A percentile compares a stretch with the other conserved stretches of the same genome.
Evolutionary conservation across 768 basidiomycete genomes (phyloP).

Genomic region (Lactarius sanguifluus): DNA sequence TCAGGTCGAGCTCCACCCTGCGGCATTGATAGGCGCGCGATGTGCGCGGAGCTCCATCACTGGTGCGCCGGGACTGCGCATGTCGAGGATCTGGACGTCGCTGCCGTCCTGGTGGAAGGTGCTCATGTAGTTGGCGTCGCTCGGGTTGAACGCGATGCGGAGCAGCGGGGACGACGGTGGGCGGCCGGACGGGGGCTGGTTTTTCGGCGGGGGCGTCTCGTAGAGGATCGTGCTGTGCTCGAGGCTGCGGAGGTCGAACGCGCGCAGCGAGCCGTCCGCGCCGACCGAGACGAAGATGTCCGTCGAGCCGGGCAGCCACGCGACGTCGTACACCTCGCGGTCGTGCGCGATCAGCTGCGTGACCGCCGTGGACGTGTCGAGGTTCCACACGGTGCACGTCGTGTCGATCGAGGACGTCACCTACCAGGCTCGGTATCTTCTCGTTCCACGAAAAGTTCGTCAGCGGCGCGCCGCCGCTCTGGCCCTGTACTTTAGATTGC

Average conservation of each 20-base stretch:
- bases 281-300: conserved; percentile 99
- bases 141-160: conserved; percentile 87
- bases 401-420: conserved; percentile 99
- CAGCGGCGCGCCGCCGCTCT: conserved; percentile 82
- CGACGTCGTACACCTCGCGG: conserved; percentile 94
- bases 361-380: conserved; percentile 88
- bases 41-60: conserved; percentile 91
- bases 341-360: conserved; percentile 98
- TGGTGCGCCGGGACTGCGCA: conserved; percentile 94
- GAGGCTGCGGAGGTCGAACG: conserved; percentile 93
- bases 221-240: conserved; percentile 99
- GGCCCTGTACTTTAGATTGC: conserved; percentile 90
- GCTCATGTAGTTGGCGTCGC: conserved; percentile 92
- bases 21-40: conserved; percentile 75
- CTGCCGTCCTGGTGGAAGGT: conserved; percentile 93
- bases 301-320: conserved; percentile 95
- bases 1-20: conserved; percentile 90
- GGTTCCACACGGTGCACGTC: conserved; percentile 99
- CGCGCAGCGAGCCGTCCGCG: conserved; percentile 93
- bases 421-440: conserved; percentile 81
- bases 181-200: conserved; percentile 59
- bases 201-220: conserved; percentile 84
- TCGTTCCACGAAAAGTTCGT: conserved; percentile 99
- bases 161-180: conserved; percentile 80
- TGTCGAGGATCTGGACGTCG: conserved; percentile 92